These are phyloP conservation scores for Strigomonas culicis DNA, from an alignment of 208 protist genomes.

Conservation along the genomic window DNA sequence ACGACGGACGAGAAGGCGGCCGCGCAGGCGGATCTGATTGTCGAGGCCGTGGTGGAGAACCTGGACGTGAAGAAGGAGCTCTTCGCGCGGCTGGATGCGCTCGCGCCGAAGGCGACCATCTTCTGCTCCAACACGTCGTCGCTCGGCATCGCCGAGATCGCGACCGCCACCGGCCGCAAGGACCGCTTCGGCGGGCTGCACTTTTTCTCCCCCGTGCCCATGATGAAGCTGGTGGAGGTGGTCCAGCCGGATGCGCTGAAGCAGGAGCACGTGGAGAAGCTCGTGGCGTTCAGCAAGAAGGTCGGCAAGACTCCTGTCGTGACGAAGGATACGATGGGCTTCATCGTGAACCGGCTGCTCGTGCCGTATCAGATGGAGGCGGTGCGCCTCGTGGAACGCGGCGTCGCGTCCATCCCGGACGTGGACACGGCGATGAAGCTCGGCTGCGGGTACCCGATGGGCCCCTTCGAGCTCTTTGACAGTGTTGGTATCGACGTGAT, in stretches of 20 bases:
- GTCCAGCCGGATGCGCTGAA: constrained; percentile 53
- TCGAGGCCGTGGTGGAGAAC: constrained; percentile 70
- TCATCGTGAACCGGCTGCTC: constrained; percentile 90
- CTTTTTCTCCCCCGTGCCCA: constrained; percentile 89
- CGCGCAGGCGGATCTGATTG: constrained; percentile 43
- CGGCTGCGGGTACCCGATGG: constrained; percentile 88
- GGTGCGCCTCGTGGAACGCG: constrained; percentile 70
- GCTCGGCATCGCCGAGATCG: constrained; percentile 63
- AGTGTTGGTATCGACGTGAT: constrained; percentile 72
- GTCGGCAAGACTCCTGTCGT: constrained; percentile 68
- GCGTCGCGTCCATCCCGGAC: constrained; percentile 66
- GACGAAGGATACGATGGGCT: constrained; percentile 82
- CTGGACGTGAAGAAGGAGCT: constrained; percentile 61
- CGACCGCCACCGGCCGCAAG: constrained; percentile 35
- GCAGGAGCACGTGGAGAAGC: constrained; percentile 37
- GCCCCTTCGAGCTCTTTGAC: constrained; percentile 83
- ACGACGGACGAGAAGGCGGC: constrained; percentile 45
- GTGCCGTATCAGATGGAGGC: constrained; percentile 81
- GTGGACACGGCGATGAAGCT: constrained; percentile 90
- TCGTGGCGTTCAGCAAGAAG: constrained; percentile 41
- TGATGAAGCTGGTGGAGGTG: constrained; percentile 92
- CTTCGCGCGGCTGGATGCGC: constrained; percentile 40
- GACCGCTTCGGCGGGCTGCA: constrained; percentile 81
- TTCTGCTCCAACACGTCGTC: constrained; percentile 90
- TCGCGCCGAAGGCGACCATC: constrained; percentile 52